These are phyloP conservation scores for Porogramme epimiltina DNA, from an alignment of 1,284 basidiomycete genomes.

Conservation along the genomic window DNA sequence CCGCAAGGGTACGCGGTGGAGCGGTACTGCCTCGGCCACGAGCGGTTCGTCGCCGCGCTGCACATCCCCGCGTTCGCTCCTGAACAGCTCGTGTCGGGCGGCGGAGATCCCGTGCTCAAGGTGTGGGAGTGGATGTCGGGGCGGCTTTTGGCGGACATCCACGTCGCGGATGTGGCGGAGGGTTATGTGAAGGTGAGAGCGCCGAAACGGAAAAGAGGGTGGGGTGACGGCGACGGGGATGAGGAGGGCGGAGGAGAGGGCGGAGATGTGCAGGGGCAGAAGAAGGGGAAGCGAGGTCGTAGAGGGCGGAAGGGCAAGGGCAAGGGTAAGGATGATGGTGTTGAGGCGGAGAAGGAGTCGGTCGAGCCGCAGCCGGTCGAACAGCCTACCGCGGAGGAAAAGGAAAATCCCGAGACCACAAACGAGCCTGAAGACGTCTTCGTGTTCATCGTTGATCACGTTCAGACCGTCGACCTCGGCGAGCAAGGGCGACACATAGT, in stretches of 20 bases:
- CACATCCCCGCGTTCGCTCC: constrained; percentile 62
- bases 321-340: constrained; percentile 26
- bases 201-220: constrained; percentile 38
- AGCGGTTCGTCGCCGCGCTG: constrained; percentile 81
- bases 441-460: constrained; percentile 56
- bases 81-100: constrained; percentile 72
- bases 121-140: constrained; percentile 83
- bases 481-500: constrained; percentile 44
- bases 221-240: constrained; percentile 41
- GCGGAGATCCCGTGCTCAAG: constrained; percentile 81
- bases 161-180: constrained; percentile 55
- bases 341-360: constrained; percentile 23
- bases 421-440: constrained; percentile 21
- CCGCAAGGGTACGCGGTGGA: constrained; percentile 85
- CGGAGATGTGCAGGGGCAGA: constrained; percentile 9
- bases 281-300: constrained; percentile 30
- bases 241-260: constrained; percentile 30
- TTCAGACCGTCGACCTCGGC: constrained; percentile 43
- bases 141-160: constrained; percentile 50
- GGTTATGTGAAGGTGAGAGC: constrained; percentile 62
- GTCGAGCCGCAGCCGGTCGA: constrained; percentile 16
- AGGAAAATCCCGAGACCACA: constrained; percentile 7
- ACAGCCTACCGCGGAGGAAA: neutral
- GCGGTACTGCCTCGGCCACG: constrained; percentile 82
- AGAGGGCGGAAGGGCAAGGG: constrained; percentile 26